phyloP scores from a whole-genome alignment of 352 stramenopile genomes.

The Pythium vanterpoolii region DNA sequence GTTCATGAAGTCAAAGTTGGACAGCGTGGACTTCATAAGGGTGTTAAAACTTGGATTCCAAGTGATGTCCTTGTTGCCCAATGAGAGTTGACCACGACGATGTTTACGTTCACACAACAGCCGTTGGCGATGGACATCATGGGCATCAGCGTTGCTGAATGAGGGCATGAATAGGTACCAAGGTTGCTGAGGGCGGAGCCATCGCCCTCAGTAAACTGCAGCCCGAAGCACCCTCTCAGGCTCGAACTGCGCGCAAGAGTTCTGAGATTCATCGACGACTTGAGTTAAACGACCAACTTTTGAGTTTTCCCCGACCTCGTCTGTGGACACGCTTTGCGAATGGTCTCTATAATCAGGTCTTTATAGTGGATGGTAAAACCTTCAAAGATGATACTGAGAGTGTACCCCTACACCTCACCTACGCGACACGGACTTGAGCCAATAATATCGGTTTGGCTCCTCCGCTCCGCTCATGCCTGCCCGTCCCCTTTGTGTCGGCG shows the following conservation, averaged over 20 bases:
- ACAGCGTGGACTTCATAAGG: too few relatives aligned
- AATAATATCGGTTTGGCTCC: too few relatives aligned
- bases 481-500: conserved; percentile 4
- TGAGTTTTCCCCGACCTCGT: too few relatives aligned
- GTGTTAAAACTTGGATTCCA: neutral
- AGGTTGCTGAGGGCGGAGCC: neutral
- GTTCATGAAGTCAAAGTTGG: neutral
- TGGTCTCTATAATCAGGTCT: neutral
- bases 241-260: neutral
- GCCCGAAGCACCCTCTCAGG: neutral
- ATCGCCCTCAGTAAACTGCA: too few relatives aligned
- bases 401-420: conserved; percentile 9
- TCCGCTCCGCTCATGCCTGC: neutral
- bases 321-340: too few relatives aligned
- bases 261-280: neutral
- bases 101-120: neutral
- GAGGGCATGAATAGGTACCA: conserved; percentile 5
- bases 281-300: neutral
- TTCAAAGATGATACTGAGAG: conserved; percentile 1
- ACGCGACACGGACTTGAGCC: neutral
- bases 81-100: neutral
- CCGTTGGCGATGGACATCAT: neutral
- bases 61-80: neutral
- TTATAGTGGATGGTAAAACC: neutral
- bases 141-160: neutral